These are phyloP conservation scores for Coprinopsis marcescibilis DNA, from an alignment of 768 basidiomycete species.

Conservation along the genomic window DNA sequence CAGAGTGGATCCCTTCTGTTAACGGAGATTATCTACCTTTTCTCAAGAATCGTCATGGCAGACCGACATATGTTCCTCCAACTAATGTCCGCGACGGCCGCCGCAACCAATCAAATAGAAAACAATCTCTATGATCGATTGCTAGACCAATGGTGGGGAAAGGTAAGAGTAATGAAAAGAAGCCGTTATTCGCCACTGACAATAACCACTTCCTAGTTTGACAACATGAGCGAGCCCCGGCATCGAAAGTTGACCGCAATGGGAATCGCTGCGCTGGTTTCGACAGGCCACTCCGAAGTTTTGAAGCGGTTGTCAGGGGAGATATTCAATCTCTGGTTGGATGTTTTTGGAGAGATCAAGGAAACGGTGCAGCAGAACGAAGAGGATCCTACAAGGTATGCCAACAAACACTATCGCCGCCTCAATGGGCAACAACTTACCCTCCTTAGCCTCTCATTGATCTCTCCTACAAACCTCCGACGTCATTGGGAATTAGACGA, in stretches of 20 bases:
- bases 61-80: slow-evolving; percentile 65
- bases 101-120: slow-evolving; percentile 41
- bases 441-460: slow-evolving; percentile 14
- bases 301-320: slow-evolving; percentile 67
- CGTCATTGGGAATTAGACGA: slow-evolving; percentile 69
- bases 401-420: neutral
- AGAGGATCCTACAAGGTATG: slow-evolving; percentile 16
- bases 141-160: slow-evolving; percentile 79
- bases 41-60: slow-evolving; percentile 67
- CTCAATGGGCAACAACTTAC: neutral
- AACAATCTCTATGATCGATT: slow-evolving; percentile 55
- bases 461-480: slow-evolving; percentile 39
- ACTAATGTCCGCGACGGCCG: slow-evolving; percentile 60
- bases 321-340: slow-evolving; percentile 82
- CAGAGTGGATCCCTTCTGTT: slow-evolving; percentile 41
- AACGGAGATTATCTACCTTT: slow-evolving; percentile 66
- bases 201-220: slow-evolving; percentile 50
- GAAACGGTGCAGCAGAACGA: slow-evolving; percentile 46
- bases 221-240: slow-evolving; percentile 83
- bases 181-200: slow-evolving; percentile 1
- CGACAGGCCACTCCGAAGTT: slow-evolving; percentile 69
- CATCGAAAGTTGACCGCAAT: slow-evolving; percentile 82
- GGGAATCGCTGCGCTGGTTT: slow-evolving; percentile 71
- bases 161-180: slow-evolving; percentile 37
- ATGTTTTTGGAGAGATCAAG: slow-evolving; percentile 82